phyloP scores from a whole-genome alignment of 495 filamentous ascomycete genomes.

The Talaromyces nanjingensis region DNA sequence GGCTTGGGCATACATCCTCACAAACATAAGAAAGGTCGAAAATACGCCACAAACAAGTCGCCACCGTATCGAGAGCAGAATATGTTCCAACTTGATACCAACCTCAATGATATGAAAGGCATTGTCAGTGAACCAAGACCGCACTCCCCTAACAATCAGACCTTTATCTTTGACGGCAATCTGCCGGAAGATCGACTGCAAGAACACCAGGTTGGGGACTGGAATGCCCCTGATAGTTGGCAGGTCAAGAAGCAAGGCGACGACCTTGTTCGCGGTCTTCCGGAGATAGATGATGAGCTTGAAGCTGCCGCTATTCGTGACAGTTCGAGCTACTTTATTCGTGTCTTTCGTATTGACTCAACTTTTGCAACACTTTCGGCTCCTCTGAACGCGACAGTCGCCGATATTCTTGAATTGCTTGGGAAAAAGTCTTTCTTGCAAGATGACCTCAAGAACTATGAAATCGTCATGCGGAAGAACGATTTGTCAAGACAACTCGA shows the following conservation, averaged over 20 bases:
- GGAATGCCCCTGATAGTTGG: constrained; percentile 94
- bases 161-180: constrained; percentile 45
- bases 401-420: constrained; percentile 74
- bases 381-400: constrained; percentile 70
- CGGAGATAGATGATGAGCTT: constrained; percentile 52
- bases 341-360: constrained; percentile 88
- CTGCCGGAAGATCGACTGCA: constrained; percentile 36
- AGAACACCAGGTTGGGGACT: constrained; percentile 40
- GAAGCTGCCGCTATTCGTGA: constrained; percentile 31
- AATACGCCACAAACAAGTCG: constrained; percentile 21
- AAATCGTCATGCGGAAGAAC: constrained; percentile 90
- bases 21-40: constrained; percentile 29
- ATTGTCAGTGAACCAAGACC: constrained; percentile 61
- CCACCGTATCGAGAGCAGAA: constrained; percentile 21
- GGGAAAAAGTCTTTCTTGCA: constrained; percentile 87
- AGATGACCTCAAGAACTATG: constrained; percentile 85
- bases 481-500: constrained; percentile 78
- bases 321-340: constrained; percentile 72
- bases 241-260: constrained; percentile 65
- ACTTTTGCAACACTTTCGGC: constrained; percentile 89
- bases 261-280: constrained; percentile 51
- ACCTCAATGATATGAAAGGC: constrained; percentile 76
- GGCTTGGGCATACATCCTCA: constrained; percentile 26
- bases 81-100: constrained; percentile 71
- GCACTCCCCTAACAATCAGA: constrained; percentile 25